Evolutionary conservation across 2,329 filamentous ascomycete genomes (phyloP).

Genomic region (Alternaria gansuensis): DNA sequence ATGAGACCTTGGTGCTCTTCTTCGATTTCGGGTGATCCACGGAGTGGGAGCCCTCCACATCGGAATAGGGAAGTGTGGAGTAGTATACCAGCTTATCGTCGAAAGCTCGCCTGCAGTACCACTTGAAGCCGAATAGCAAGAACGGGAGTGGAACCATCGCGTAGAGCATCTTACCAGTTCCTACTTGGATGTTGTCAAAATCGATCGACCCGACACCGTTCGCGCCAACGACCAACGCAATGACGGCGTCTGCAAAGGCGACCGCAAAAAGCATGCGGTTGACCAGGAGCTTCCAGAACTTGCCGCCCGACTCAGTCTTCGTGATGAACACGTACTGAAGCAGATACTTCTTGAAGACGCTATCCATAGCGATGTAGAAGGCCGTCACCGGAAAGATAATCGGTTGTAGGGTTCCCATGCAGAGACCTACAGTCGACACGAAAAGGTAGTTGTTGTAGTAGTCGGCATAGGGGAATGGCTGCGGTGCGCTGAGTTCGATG

Average conservation of each 20-base stretch:
- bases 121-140: slow-evolving; percentile 82
- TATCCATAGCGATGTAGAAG: slow-evolving; percentile 86
- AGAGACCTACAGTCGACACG: slow-evolving; percentile 86
- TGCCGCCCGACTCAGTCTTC: slow-evolving; percentile 92
- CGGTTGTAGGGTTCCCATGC: slow-evolving; percentile 84
- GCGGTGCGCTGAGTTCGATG: slow-evolving; percentile 92
- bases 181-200: slow-evolving; percentile 24
- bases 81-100: slow-evolving; percentile 84
- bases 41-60: slow-evolving; percentile 60
- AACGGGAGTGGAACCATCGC: slow-evolving; percentile 78
- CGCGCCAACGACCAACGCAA: slow-evolving; percentile 79
- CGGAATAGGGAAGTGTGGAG: slow-evolving; percentile 65
- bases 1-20: slow-evolving; percentile 69
- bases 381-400: slow-evolving; percentile 86
- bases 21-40: slow-evolving; percentile 42
- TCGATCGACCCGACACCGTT: slow-evolving; percentile 63
- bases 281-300: slow-evolving; percentile 89
- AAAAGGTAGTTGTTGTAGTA: slow-evolving; percentile 99
- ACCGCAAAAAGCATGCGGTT: slow-evolving; percentile 89
- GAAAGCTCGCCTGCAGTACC: slow-evolving; percentile 78
- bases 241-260: slow-evolving; percentile 78
- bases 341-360: slow-evolving; percentile 92
- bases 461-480: slow-evolving; percentile 89
- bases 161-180: slow-evolving; percentile 66
- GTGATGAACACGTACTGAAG: slow-evolving; percentile 87